A percentile compares a stretch with the other conserved stretches of the same genome.
Evolutionary conservation across 345 rosid genomes (phyloP).

Genomic region (Anastatica hierochuntica): DNA sequence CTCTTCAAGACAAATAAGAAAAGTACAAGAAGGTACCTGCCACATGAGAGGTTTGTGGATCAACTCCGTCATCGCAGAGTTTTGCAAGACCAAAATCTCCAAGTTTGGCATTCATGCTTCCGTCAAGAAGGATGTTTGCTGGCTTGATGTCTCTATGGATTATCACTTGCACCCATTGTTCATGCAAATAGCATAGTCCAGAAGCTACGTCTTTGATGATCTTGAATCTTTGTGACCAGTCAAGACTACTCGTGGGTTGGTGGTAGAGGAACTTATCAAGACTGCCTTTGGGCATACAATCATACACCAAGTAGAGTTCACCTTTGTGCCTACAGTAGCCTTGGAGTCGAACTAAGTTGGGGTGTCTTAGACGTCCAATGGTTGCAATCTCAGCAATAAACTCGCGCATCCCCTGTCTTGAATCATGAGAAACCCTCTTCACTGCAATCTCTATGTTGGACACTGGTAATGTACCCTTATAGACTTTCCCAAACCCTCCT

Average conservation of each 20-base stretch:
- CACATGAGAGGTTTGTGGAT: slow-evolving; percentile 32
- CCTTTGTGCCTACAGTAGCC: slow-evolving; percentile 34
- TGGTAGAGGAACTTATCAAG: slow-evolving; percentile 29
- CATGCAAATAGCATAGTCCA: slow-evolving; percentile 35
- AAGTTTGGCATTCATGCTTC: slow-evolving; percentile 27
- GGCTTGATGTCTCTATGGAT: slow-evolving; percentile 38
- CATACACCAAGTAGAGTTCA: slow-evolving; percentile 33
- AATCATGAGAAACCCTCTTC: slow-evolving; percentile 37
- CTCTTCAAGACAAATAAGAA: no score
- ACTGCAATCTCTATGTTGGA: slow-evolving; percentile 29
- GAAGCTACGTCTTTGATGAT: slow-evolving; percentile 32
- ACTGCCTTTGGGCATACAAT: slow-evolving; percentile 35
- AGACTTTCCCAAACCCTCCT: slow-evolving; percentile 44
- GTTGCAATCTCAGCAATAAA: slow-evolving; percentile 36
- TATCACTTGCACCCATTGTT: slow-evolving; percentile 37
- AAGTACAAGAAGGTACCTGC: not conserved
- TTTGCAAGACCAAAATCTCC: slow-evolving; percentile 46
- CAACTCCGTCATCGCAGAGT: slow-evolving; percentile 31
- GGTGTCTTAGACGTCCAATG: slow-evolving; percentile 35
- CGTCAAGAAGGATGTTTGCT: slow-evolving; percentile 35
- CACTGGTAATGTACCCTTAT: slow-evolving; percentile 27
- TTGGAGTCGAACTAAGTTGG: slow-evolving; percentile 33
- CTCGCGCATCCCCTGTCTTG: slow-evolving; percentile 39
- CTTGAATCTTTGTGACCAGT: slow-evolving; percentile 32
- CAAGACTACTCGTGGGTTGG: slow-evolving; percentile 12